Percentiles rank a stretch among this genome's conserved stretches.
Evolutionary conservation across 768 basidiomycete species (phyloP).

Genomic region (Hypsizygus marmoreus): DNA sequence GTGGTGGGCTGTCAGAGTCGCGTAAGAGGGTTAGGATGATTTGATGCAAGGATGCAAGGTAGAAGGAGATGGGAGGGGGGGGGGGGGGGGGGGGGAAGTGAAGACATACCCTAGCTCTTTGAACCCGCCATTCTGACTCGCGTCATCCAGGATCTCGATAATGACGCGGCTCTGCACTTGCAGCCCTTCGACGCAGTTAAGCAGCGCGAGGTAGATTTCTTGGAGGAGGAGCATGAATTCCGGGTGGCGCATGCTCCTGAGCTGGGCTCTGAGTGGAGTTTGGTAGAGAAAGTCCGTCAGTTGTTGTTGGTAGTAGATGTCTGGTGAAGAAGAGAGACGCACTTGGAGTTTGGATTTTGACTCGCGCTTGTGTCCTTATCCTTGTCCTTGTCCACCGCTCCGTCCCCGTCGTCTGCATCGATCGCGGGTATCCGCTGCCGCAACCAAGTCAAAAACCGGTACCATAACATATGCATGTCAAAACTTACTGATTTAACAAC

Average conservation of each 20-base stretch:
- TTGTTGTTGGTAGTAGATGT: too few relatives aligned
- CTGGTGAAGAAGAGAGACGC: conserved; percentile 1
- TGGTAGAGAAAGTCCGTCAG: conserved; percentile 17
- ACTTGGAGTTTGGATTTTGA: conserved; percentile 12
- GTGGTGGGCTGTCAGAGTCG: conserved; percentile 1
- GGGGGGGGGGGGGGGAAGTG: too few relatives aligned
- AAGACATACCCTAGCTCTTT: conserved; percentile 3
- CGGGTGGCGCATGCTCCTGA: conserved; percentile 67
- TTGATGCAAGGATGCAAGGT: not conserved
- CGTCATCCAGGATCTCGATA: conserved; percentile 54
- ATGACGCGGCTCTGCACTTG: conserved; percentile 62
- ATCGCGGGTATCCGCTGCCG: conserved; percentile 61
- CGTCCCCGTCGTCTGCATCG: conserved; percentile 54
- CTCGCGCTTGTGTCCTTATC: conserved; percentile 8
- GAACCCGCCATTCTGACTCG: conserved; percentile 26
- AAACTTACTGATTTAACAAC: conserved; percentile 60
- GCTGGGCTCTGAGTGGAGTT: conserved; percentile 49
- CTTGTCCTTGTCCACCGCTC: not conserved
- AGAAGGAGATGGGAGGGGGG: too few relatives aligned
- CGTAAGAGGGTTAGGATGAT: not conserved
- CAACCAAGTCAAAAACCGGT: conserved; percentile 3
- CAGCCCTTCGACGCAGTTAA: conserved; percentile 69
- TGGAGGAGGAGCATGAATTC: conserved; percentile 69
- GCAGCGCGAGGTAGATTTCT: conserved; percentile 58
- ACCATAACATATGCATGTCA: not conserved